Evolutionary conservation across 1,284 basidiomycete species (phyloP), one percentile per base, ranked within the genome.

Genomic region (Cronartium quercuum): DNA sequence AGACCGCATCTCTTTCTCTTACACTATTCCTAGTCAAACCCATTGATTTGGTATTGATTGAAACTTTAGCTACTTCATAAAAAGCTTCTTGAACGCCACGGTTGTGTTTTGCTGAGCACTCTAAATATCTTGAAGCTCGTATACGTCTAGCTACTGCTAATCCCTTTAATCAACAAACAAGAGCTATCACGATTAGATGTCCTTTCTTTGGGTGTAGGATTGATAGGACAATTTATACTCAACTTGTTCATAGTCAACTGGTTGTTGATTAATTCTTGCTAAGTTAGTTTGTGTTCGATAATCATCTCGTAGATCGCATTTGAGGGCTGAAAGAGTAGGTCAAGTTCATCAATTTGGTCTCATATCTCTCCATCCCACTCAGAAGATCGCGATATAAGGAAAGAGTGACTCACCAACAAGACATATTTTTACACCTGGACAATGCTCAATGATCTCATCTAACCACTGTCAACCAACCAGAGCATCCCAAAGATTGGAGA

Each of bases 31-130:
- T 21, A n/a, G 60, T 61, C 1, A 61, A 13, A 7, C 55, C 40
- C 38, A 37, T 57, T 18, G 69, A 64, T 51, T 57, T 71, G 21
- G 61, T 40, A 6, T 61, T 69, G 21, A 65, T 71, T 21, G 69
- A 64, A 21, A 71, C 69, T 55, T 38, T 63, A 5, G 69, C 69
- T n/a, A 71, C 69, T 55, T 94, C 92, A 78, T 90, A 87, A 80
- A 98, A 94, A 5, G 94, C 92, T 81, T 98, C 93, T 35, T 87
- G 85, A 9, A 98, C 93, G 3, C 94, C 94, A 60, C 94, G 87
- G 80, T 96, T 94, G 80, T 94, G 91, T 82, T 95, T 96, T 10
- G 94, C 93, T 77, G 92, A 95, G 82, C 94, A 97, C 84, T 98
- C 94, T 94, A 96, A 86, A 83, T 96, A 97, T 60, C 93, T 87